A percentile compares a stretch with the other conserved stretches of the same genome.
phyloP scores from a whole-genome alignment of 192 early-diverging fungal species.

The Podochytrium sp. region DNA sequence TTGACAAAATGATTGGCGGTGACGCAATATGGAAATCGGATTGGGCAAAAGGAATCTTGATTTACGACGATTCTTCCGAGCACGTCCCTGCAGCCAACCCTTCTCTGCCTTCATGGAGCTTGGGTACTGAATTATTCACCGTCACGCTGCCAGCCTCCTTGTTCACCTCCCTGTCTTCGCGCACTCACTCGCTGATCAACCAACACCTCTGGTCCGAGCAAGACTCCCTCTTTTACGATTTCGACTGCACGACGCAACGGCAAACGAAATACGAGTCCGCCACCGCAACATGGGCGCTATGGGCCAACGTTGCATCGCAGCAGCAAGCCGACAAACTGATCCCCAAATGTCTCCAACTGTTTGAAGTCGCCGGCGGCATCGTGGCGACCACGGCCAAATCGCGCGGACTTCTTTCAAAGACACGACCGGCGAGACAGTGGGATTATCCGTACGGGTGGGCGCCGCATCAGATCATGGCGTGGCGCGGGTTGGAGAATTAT shows the following conservation, averaged over 20 bases:
- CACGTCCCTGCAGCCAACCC: background rate
- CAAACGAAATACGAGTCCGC: constrained; percentile 84
- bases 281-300: constrained; percentile 90
- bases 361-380: constrained; percentile 90
- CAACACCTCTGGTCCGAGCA: constrained; percentile 85
- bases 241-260: constrained; percentile 71
- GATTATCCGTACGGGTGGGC: constrained; percentile 88
- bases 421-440: constrained; percentile 95
- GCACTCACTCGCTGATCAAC: constrained; percentile 70
- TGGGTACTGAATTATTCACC: constrained; percentile 31
- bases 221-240: constrained; percentile 86
- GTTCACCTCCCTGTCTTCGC: constrained; percentile 57
- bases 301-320: constrained; percentile 80
- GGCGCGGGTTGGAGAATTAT: constrained; percentile 88
- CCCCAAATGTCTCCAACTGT: constrained; percentile 66
- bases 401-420: constrained; percentile 77
- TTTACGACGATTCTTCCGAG: constrained; percentile 38
- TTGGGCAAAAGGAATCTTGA: constrained; percentile 58
- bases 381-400: constrained; percentile 92
- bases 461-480: constrained; percentile 98
- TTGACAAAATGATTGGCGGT: constrained; percentile 43
- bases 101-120: background rate
- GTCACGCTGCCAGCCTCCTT: constrained; percentile 45
- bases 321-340: constrained; percentile 82
- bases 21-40: constrained; percentile 46